A percentile compares a stretch with the other conserved stretches of the same genome.
Evolutionary conservation across 768 basidiomycete genomes (phyloP).

Genomic region (Collybia sp.): DNA sequence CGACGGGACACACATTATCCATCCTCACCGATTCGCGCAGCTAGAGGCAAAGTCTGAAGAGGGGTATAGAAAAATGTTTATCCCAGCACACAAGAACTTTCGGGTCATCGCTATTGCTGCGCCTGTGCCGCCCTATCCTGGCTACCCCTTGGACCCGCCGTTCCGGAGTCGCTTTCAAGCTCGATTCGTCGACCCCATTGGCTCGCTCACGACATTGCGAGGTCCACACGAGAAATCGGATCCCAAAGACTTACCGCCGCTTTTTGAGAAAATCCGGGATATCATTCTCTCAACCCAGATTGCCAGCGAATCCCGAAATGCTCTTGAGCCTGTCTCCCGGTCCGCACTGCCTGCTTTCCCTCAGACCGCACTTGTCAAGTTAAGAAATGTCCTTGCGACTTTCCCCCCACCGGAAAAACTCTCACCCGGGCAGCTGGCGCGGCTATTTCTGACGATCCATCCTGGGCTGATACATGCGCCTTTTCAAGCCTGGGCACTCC

Average conservation of each 20-base stretch:
- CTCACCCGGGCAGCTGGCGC: constrained; percentile 44
- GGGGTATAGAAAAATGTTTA: constrained; percentile 39
- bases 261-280: constrained; percentile 44
- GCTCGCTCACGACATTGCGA: constrained; percentile 42
- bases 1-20: constrained; percentile 67
- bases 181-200: constrained; percentile 59
- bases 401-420: constrained; percentile 45
- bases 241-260: constrained; percentile 7
- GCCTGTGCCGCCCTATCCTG: constrained; percentile 64
- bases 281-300: constrained; percentile 60
- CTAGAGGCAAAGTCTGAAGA: constrained; percentile 31
- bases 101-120: constrained; percentile 67
- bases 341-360: constrained; percentile 58
- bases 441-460: constrained; percentile 54
- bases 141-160: constrained; percentile 62
- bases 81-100: constrained; percentile 65
- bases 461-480: constrained; percentile 51
- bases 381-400: constrained; percentile 33
- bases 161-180: constrained; percentile 69
- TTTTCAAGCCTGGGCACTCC: constrained; percentile 59
- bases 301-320: constrained; percentile 52
- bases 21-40: constrained; percentile 53
- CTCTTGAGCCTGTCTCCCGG: constrained; percentile 48
- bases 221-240: constrained; percentile 6
- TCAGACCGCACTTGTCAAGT: constrained; percentile 55